These are phyloP conservation scores for Hirschfeldia incana DNA, from an alignment of 345 rosid species.

Conservation along the genomic window DNA sequence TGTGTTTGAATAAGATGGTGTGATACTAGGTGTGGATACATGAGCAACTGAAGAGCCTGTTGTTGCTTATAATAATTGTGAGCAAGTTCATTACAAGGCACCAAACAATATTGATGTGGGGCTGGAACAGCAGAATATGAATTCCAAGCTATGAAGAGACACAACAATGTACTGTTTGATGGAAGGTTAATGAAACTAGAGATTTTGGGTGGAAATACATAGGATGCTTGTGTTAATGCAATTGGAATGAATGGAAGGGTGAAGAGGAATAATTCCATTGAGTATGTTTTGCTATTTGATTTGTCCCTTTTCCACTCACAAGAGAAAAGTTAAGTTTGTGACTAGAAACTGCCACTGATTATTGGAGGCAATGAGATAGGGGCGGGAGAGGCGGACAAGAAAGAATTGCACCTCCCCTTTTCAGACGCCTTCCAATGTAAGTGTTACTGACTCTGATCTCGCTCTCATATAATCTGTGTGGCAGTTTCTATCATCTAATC, in stretches of 20 bases:
- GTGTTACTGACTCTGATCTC: not conserved
- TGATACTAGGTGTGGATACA: conserved; percentile 89
- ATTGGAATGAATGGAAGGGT: conserved; percentile 68
- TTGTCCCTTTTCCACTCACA: too few species aligned
- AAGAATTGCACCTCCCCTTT: conserved; percentile 20
- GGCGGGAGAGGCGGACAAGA: conserved; percentile 14
- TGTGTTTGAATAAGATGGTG: conserved; percentile 44
- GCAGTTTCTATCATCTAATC: not conserved
- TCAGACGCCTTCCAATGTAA: conserved; percentile 27
- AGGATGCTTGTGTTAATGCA: conserved; percentile 62
- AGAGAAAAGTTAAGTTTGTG: too few species aligned
- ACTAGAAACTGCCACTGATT: too few species aligned
- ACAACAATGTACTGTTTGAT: conserved; percentile 60
- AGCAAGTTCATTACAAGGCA: conserved; percentile 95
- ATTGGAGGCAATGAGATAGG: too few species aligned
- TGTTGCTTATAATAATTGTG: conserved; percentile 92
- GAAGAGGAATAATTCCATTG: conserved; percentile 66
- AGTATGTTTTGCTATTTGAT: conserved; percentile 43
- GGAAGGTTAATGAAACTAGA: too few species aligned
- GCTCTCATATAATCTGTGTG: not conserved
- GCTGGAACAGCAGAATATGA: conserved; percentile 71
- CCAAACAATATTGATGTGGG: conserved; percentile 95
- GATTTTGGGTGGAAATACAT: conserved; percentile 12
- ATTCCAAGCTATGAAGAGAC: not conserved
- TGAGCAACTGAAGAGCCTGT: conserved; percentile 93